Base-by-base conservation (phyloP, 208 protist species). In the Tetramitus jugosus region DNA sequence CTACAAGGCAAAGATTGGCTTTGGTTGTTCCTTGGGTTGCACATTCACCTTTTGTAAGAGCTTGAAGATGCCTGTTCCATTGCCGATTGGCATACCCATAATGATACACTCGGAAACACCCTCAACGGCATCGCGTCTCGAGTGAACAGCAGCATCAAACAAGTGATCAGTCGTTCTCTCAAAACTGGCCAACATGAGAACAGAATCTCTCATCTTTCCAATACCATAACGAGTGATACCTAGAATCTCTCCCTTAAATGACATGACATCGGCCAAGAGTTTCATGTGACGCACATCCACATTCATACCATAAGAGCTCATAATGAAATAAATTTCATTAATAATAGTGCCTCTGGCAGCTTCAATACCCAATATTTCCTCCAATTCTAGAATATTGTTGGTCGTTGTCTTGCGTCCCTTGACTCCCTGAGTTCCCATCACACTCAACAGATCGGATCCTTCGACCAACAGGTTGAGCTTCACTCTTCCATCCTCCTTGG, bases 151-250 rank as follows among this genome's bases (percentile, higher is more conserved):
- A 40, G 97, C 98, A 79, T 98, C 96, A 88, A 99, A 99, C 8
- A 99, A 87, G 83, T 99, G 95, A 76, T 99, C 97, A 1, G 91
- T 98, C 3, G 98, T 99, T 77, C 94, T 90, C 89, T 99, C 98
- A 82, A 99, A 99, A 39, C 95, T 98, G 26, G 98, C 98, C 81
- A 99, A 92, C 83, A 97, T 99, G 13, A 99, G 84, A 10, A 98
- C 95, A 72, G 90, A 95, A 76, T 98, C 94, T 82, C 95, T 97
- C 93, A 99, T 98, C 87, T 99, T 99, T 56, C 92, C 84, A 62
- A 99, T 97, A 83, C 98, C 98, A 84, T 97, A 97, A 23, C 98
- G 91, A 20, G 96, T 99, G 80, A 99, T 99, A 76, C 98, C 98
- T 0, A 99, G 87, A 60, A 99, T 90, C 42, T 96, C 87, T 17